phyloP scores from a whole-genome alignment of 257 asterid genomes.

The Nicotiana knightiana region DNA sequence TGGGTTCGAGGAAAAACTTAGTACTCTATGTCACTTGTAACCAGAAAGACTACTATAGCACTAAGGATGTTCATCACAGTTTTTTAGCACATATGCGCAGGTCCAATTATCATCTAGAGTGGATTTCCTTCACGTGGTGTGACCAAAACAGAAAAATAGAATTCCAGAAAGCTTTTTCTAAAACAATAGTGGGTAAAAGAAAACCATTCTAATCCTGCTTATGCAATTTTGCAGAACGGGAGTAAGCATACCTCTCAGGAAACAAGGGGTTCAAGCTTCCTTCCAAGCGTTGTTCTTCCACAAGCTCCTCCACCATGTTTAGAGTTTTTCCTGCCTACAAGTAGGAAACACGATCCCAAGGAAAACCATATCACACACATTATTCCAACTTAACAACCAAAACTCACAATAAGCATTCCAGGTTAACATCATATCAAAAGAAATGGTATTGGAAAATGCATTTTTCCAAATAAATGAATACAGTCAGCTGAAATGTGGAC shows the following conservation, averaged over 20 bases:
- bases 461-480: neutral
- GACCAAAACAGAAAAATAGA: neutral
- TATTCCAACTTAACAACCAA: neutral
- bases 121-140: neutral
- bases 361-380: neutral
- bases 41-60: neutral
- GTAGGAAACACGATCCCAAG: neutral
- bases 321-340: constrained; percentile 55
- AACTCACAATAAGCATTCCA: constrained; percentile 9
- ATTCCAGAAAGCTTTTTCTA: neutral
- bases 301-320: constrained; percentile 67
- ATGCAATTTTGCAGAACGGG: neutral
- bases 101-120: neutral
- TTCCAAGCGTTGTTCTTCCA: constrained; percentile 45
- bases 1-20: neutral
- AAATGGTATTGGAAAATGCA: neutral
- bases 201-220: neutral
- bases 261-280: constrained; percentile 45
- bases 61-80: neutral
- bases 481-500: neutral
- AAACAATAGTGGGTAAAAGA: neutral
- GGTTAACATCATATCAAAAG: neutral
- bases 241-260: constrained; percentile 33
- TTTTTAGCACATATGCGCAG: neutral
- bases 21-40: neutral